These are phyloP conservation scores for Chlorella vulgaris DNA, from an alignment of 139 green algal species.

Conservation along the genomic window DNA sequence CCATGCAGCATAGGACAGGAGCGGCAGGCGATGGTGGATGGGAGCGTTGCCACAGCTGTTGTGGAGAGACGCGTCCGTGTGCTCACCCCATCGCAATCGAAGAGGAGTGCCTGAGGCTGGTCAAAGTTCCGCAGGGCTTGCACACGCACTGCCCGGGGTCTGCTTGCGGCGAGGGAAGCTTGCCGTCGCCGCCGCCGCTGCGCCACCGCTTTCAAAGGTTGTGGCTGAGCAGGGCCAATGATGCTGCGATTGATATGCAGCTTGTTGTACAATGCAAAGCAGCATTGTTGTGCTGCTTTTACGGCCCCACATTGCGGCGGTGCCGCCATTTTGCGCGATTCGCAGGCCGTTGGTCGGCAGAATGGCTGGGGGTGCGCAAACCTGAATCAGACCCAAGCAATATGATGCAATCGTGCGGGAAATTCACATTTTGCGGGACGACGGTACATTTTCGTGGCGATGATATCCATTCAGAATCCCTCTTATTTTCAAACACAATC, in stretches of 20 bases:
- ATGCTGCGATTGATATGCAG: neutral
- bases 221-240: neutral
- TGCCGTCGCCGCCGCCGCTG: neutral
- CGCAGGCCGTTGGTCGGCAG: neutral
- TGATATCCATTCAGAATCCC: neutral
- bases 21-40: no score
- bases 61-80: no score
- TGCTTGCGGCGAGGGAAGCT: neutral
- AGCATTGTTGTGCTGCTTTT: neutral
- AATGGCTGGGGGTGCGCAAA: no score
- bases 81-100: no score
- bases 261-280: neutral
- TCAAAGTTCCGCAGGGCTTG: conserved; percentile 52
- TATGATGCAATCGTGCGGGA: no score
- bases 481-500: neutral
- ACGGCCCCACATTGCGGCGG: no score
- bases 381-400: no score
- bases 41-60: no score
- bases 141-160: neutral
- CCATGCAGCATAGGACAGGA: neutral
- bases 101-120: conserved; percentile 78
- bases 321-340: neutral
- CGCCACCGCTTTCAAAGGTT: neutral
- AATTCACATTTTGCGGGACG: no score
- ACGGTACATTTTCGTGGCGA: no score